Base-by-base conservation (phyloP, 2,329 filamentous ascomycete species). In the Claviceps fusiformis region DNA sequence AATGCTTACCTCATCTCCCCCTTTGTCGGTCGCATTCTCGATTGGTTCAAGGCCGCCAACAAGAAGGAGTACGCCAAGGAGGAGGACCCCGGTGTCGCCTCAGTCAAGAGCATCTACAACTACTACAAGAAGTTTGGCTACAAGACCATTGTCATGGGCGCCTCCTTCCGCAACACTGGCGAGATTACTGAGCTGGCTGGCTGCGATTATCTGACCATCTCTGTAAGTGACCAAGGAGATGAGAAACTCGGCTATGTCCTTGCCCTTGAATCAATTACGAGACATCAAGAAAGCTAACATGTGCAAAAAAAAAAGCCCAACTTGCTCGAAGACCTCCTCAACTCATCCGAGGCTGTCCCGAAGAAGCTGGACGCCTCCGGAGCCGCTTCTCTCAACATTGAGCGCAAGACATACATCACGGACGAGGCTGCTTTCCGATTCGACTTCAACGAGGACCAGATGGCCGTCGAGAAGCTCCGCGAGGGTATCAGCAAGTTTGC, bases 121-220 rank as follows among this genome's bases (percentile, higher is more conserved):
- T 98, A 98, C 88, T 98, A 98, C 87, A 98, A 98, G 89, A 97
- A 97, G 82, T 89, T 78, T 73, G 89, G 87, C 73, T 96, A 98
- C 86, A 95, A 95, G 67, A 98, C 93, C 73, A 96, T 97, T 66
- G 93, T 98, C 75, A 98, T 98, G 93, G 93, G 93, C 69, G 93
- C 93, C 64, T 96, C 91, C 45, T 98, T 98, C 89, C 85, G 93
- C 72, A 97, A 87, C 80, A 78, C 78, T 60, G 93, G 93, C 68
- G 93, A 98, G 80, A 95, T 98, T 75, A 97, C 89, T 50, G 93
- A 98, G 81, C 83, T 98, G 59, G 92, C 92, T 70, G 93, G 93
- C 70, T 96, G 91, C 72, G 93, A 98, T 75, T 98, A 98, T 81
- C 80, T 98, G 67, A 98, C 93, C 71, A 98, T 98, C 75, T 89